phyloP scores from a whole-genome alignment of 768 basidiomycete species.

The Calocera cornea region DNA sequence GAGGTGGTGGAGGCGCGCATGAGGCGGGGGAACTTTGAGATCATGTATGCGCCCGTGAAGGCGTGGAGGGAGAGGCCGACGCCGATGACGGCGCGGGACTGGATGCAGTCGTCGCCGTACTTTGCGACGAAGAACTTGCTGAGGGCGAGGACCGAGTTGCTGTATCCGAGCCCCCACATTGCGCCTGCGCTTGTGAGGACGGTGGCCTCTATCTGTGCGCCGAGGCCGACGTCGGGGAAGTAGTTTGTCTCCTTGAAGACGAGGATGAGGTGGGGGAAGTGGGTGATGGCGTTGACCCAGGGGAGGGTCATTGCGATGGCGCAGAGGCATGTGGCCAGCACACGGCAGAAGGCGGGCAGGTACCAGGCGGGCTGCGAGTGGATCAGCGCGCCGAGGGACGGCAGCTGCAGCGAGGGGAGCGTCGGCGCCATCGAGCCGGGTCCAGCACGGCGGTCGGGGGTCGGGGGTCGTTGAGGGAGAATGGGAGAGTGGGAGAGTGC shows the following conservation, averaged over 20 bases:
- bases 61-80: not conserved
- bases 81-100: not conserved
- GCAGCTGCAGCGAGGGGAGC: not conserved
- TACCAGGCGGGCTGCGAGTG: not conserved
- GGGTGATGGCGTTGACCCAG: not conserved
- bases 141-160: not conserved
- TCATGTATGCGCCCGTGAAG: not conserved
- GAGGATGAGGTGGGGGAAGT: not conserved
- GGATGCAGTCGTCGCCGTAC: not conserved
- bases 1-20: not conserved
- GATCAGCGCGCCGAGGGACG: not conserved
- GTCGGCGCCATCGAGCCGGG: not conserved
- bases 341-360: not conserved
- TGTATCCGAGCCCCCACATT: not conserved
- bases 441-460: too few relatives aligned
- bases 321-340: not conserved
- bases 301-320: not conserved
- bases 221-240: not conserved
- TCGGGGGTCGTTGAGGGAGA: too few relatives aligned
- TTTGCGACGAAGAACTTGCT: not conserved
- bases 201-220: not conserved
- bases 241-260: not conserved
- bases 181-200: not conserved
- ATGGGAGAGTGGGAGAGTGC: too few relatives aligned
- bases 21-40: not conserved